Base-by-base conservation (phyloP, 768 basidiomycete genomes). In the Crassisporium funariophilum region DNA sequence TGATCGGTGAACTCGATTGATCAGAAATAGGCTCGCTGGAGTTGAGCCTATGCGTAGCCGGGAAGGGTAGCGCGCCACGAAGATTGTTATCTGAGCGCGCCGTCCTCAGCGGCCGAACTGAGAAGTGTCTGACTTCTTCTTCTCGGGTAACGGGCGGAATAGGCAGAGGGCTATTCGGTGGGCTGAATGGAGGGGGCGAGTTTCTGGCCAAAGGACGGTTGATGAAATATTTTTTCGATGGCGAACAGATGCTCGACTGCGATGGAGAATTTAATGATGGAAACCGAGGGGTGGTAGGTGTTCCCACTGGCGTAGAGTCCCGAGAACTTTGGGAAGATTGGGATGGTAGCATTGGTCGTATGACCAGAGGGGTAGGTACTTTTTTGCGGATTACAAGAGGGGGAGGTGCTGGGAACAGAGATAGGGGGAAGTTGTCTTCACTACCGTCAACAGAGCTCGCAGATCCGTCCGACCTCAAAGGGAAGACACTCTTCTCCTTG, bases 231-330 rank as follows among this genome's bases (percentile, higher is more conserved):
- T 49, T 61, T 59, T 10, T n/a, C 44, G 50, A 36, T 37, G 58
- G 47, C 17, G 61, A 58, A 46, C 43, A 4, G 36, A 56, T 38
- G 46, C 49, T 57, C 27, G 53, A 50, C 49, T 55, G 57, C 31
- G 52, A 55, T 31, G 49, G 57, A 33, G 57, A 57, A 50, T 43
- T 53, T 20, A 50, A 36, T 22, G 44, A 38, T 27, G 50, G 49
- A 36, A 53, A 50, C 19, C 57, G 59, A 31, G 69, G 62, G 5
- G 71, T 68, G 2, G 70, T 73, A 13, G 77, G 75, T 24, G 74
- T 76, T 41, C 67, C 59, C 10, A 73, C 52, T 2, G 75, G 73
- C 15, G 74, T 77, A 34, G 73, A 72, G 49, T 75, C 71, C 29
- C 54, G 52, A 19, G 72, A 72, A 45, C 66, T 67, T 13, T 44